These are phyloP conservation scores for Luvunga scandens DNA, from an alignment of 345 rosid genomes.

Conservation along the genomic window DNA sequence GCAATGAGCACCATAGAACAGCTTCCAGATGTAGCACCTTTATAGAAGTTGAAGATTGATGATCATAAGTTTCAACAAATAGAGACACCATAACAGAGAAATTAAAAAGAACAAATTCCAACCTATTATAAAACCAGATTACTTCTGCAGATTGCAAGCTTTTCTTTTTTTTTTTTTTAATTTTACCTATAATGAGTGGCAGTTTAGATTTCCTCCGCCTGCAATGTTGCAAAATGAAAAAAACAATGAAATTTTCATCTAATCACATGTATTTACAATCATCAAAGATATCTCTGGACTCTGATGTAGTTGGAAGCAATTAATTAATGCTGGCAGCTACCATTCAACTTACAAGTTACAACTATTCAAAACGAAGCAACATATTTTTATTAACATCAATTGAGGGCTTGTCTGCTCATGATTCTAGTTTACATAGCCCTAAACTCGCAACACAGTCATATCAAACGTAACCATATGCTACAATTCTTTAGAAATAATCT, in stretches of 20 bases:
- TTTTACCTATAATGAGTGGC: constrained; percentile 7
- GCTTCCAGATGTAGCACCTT: constrained; percentile 35
- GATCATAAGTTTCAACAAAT: not conserved
- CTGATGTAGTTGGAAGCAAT: not conserved
- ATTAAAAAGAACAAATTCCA: not conserved
- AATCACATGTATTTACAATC: not conserved
- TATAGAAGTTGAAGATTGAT: not conserved
- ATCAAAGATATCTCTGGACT: not conserved
- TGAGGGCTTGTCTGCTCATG: not conserved
- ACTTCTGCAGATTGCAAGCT: not conserved
- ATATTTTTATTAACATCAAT: not conserved
- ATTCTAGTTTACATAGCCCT: too few relatives aligned
- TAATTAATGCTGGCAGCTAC: not conserved
- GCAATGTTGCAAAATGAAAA: not conserved
- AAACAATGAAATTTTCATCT: not conserved
- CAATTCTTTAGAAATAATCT: too few relatives aligned
- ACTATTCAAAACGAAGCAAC: not conserved
- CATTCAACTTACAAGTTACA: not conserved
- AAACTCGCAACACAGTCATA: too few relatives aligned
- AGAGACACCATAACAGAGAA: not conserved
- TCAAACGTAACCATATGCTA: too few relatives aligned
- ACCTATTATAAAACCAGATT: too few relatives aligned
- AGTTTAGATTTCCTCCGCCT: not conserved
- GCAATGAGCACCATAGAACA: constrained; percentile 2
- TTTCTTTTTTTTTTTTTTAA: too few relatives aligned